These are phyloP conservation scores for Cucurbita pepo DNA, from an alignment of 306 rosid genomes.

Conservation along the genomic window DNA sequence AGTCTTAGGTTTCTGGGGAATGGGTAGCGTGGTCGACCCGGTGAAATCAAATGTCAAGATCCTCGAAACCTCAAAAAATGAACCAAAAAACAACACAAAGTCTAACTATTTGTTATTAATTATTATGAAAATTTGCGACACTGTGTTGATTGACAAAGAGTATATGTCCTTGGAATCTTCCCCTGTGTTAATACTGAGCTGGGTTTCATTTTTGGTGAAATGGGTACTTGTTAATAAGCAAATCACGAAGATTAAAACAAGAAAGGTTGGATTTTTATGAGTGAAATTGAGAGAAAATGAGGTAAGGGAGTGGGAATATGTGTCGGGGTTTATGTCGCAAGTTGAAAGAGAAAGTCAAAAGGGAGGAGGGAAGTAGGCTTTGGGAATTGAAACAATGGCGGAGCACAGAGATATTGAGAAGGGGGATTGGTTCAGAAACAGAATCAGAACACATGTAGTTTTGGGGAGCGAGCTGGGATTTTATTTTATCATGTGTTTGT, in stretches of 20 bases:
- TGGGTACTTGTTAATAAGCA: background rate
- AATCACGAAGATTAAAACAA: background rate
- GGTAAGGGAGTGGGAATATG: slow-evolving; percentile 43
- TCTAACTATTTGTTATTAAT: slow-evolving; percentile 2
- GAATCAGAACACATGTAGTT: slow-evolving; percentile 7
- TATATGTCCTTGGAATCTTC: background rate
- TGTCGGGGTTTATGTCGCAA: slow-evolving; percentile 37
- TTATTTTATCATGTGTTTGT: background rate
- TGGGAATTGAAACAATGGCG: slow-evolving; percentile 17
- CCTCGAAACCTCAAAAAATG: slow-evolving; percentile 12
- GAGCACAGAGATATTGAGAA: background rate
- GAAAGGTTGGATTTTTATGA: background rate
- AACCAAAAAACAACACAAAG: background rate
- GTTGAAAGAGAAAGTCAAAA: slow-evolving; percentile 47
- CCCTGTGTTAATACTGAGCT: background rate
- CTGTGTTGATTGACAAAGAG: background rate
- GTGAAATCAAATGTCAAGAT: slow-evolving; percentile 6
- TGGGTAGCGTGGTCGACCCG: slow-evolving; percentile 63
- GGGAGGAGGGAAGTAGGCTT: background rate
- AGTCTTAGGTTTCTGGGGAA: slow-evolving; percentile 21
- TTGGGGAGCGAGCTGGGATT: slow-evolving; percentile 12
- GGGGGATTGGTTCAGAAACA: background rate
- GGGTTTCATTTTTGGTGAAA: background rate
- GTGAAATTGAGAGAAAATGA: slow-evolving; percentile 13
- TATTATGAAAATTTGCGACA: background rate